These are phyloP conservation scores for Dryadomyces quercus-mongolicae DNA, from an alignment of 2,329 filamentous ascomycete species.

Conservation along the genomic window DNA sequence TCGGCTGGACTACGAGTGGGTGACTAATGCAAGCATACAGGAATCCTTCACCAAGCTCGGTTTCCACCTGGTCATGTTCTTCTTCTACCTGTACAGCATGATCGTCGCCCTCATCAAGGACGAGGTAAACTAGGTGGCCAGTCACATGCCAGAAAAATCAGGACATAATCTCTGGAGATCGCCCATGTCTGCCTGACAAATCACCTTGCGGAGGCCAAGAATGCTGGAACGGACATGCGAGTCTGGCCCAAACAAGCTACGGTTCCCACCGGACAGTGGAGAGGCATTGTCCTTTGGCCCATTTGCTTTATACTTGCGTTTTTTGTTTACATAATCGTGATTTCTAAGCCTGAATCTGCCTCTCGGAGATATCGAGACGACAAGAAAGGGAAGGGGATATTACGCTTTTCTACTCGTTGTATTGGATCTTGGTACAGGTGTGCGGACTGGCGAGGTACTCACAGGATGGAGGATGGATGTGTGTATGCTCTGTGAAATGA, in stretches of 20 bases:
- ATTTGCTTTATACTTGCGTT: not conserved
- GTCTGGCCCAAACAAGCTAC: not conserved
- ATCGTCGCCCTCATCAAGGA: constrained; percentile 94
- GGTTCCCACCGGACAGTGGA: not conserved
- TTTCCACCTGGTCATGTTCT: constrained; percentile 99
- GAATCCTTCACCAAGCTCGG: constrained; percentile 99
- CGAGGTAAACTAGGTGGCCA: constrained; percentile 60
- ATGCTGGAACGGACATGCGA: not conserved
- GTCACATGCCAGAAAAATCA: too few species aligned
- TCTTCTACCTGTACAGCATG: constrained; percentile 99
- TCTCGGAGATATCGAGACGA: not conserved
- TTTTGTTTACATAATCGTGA: not conserved
- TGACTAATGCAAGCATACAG: constrained; percentile 30
- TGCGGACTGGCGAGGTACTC: not conserved
- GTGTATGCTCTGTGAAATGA: not conserved
- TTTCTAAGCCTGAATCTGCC: not conserved
- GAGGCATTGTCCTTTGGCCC: not conserved
- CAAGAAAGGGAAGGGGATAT: not conserved
- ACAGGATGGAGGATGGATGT: not conserved
- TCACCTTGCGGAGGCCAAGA: not conserved
- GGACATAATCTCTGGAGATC: too few species aligned
- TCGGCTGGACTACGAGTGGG: not conserved
- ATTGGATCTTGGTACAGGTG: constrained; percentile 1
- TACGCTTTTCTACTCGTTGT: not conserved
- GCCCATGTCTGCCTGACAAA: not conserved